A percentile compares a stretch with the other conserved stretches of the same genome.
Conservation (phyloP, 768 basidiomycete genomes). For the Boletus eberwhitei region DNA sequence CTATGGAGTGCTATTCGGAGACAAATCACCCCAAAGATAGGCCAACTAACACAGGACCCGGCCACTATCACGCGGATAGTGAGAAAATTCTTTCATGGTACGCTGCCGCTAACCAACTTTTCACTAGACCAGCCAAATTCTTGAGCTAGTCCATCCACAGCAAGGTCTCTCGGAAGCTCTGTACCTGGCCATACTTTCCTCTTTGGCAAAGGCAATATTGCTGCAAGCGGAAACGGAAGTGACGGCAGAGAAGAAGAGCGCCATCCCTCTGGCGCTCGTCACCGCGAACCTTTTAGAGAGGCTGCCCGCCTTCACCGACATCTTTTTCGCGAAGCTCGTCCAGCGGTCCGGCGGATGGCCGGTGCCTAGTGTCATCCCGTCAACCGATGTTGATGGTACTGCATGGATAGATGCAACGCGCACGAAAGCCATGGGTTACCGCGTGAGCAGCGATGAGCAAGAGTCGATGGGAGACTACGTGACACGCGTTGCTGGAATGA, state of each 20-base stretch:
- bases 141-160: constrained; percentile 38
- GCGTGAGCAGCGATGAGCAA: constrained; percentile 39
- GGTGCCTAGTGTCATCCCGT: constrained; percentile 61
- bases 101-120: constrained; percentile 8
- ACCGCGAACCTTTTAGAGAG: constrained; percentile 60
- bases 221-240: constrained; percentile 94
- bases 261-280: constrained; percentile 77
- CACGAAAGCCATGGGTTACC: constrained; percentile 56
- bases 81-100: constrained; percentile 28
- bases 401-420: constrained; percentile 42
- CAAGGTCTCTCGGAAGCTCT: constrained; percentile 35
- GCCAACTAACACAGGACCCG: constrained; percentile 76
- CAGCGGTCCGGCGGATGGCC: constrained; percentile 90
- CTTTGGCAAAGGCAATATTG: constrained; percentile 85
- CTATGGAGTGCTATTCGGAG: constrained; percentile 68
- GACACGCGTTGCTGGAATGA: constrained; percentile 67
- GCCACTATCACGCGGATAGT: constrained; percentile 63
- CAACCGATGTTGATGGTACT: constrained; percentile 46
- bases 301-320: constrained; percentile 56
- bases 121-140: constrained; percentile 39
- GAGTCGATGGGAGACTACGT: constrained; percentile 64
- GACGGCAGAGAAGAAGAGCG: constrained; percentile 81
- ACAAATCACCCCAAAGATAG: constrained; percentile 82
- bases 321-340: constrained; percentile 82
- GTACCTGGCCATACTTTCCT: constrained; percentile 77